phyloP scores from a whole-genome alignment of 257 asterid species.

The Ilex asprella region DNA sequence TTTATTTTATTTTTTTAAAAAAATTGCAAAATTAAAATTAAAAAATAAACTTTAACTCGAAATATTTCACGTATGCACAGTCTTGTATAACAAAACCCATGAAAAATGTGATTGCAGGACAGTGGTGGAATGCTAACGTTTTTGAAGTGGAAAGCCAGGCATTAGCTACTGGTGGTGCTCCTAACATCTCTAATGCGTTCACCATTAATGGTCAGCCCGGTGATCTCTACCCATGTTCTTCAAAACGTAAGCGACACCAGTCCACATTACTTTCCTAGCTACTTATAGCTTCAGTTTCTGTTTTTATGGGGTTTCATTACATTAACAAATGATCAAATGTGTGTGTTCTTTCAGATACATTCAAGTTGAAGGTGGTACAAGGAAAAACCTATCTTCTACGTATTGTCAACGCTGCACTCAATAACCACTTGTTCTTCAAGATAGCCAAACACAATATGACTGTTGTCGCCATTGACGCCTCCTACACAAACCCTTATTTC shows the following conservation, averaged over 20 bases:
- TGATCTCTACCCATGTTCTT: background rate
- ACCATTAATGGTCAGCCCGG: conserved; percentile 8
- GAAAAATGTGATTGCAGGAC: background rate
- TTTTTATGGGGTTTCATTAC: no score
- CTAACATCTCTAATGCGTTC: conserved; percentile 1
- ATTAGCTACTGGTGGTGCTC: background rate
- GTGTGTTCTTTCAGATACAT: background rate
- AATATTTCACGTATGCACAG: background rate
- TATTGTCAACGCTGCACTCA: conserved; percentile 2
- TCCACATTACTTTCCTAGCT: background rate
- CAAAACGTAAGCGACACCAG: background rate
- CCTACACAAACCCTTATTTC: background rate
- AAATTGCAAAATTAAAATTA: background rate
- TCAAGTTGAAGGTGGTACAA: background rate
- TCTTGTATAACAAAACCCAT: background rate
- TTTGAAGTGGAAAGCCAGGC: background rate
- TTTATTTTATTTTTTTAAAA: background rate
- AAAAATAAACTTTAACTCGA: no score
- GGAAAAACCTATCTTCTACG: conserved; percentile 5
- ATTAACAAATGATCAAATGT: no score
- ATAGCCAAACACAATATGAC: conserved; percentile 2
- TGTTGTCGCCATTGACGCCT: conserved; percentile 1
- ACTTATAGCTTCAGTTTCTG: background rate
- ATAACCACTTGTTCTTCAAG: background rate
- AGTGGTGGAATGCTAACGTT: conserved; percentile 9